Evolutionary conservation across 202 grass and related monocot genomes (phyloP).

Genomic region (Eragrostis tef): DNA sequence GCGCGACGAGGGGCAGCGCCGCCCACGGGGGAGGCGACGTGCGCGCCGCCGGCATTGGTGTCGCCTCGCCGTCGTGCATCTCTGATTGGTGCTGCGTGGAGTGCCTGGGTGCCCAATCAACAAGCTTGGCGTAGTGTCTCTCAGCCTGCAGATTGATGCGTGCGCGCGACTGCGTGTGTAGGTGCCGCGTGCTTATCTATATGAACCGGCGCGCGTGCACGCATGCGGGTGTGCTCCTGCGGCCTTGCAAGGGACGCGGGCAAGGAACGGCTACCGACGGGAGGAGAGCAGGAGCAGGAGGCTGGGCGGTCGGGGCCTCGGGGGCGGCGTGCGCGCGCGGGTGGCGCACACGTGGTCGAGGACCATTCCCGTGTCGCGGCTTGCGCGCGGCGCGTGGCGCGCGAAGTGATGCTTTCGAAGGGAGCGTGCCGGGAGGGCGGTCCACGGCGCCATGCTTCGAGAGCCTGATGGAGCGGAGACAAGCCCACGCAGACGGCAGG

Average conservation of each 20-base stretch:
- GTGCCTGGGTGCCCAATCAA: neutral
- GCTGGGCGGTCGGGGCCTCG: neutral
- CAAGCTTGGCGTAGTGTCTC: neutral
- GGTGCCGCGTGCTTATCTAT: neutral
- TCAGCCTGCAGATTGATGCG: neutral
- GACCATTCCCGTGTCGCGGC: conserved; percentile 12
- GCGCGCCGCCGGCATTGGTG: neutral
- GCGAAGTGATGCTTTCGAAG: neutral
- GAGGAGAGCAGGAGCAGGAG: neutral
- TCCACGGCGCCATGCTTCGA: neutral
- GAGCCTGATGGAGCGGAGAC: neutral
- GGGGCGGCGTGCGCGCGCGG: conserved; percentile 13
- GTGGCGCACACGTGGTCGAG: conserved; percentile 45
- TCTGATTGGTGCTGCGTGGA: too few relatives aligned
- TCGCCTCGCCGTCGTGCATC: conserved; percentile 10
- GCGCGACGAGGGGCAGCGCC: conserved; percentile 49
- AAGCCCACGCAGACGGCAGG: too few relatives aligned
- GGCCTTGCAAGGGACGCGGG: neutral
- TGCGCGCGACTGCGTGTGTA: neutral
- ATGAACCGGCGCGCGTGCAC: neutral
- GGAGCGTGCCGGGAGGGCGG: conserved; percentile 33
- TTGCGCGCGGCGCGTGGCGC: conserved; percentile 37
- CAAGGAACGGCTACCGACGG: neutral
- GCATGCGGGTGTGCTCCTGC: neutral
- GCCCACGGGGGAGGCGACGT: conserved; percentile 49